Percentiles rank a stretch among this genome's conserved stretches.
These are phyloP conservation scores for Phytophthora cajani DNA, from an alignment of 352 stramenopile species.

Conservation along the genomic window DNA sequence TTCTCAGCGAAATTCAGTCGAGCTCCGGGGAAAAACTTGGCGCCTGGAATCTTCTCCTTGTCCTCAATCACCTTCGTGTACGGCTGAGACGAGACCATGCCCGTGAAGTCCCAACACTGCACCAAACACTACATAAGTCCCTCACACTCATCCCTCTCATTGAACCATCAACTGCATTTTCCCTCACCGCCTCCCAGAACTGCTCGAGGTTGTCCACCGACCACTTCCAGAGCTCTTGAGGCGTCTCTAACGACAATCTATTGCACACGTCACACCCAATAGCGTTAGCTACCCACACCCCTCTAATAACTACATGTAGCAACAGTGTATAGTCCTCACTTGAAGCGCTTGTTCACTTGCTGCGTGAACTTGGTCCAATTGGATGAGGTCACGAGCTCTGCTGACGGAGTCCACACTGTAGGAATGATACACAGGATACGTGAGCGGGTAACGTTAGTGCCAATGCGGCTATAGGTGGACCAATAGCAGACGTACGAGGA, in stretches of 20 bases:
- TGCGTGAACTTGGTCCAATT: conserved; percentile 77
- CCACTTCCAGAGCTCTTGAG: conserved; percentile 73
- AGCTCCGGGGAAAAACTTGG: conserved; percentile 77
- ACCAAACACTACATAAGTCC: background rate
- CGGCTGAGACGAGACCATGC: conserved; percentile 61
- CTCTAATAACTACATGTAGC: background rate
- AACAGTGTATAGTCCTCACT: conserved; percentile 33
- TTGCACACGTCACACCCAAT: background rate
- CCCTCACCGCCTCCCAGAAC: conserved; percentile 60
- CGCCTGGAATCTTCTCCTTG: conserved; percentile 67
- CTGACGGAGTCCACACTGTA: conserved; percentile 66
- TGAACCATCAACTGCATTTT: background rate
- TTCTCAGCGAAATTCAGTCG: conserved; percentile 83
- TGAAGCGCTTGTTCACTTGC: conserved; percentile 61
- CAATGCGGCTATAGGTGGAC: background rate
- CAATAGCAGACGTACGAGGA: conserved; percentile 2
- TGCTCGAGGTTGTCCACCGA: conserved; percentile 69
- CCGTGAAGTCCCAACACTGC: conserved; percentile 79
- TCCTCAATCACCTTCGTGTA: conserved; percentile 64
- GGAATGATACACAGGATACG: background rate
- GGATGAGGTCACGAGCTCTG: conserved; percentile 52
- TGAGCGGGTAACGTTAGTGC: background rate
- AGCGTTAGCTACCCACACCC: background rate
- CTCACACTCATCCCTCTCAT: conserved; percentile 5
- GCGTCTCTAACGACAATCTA: conserved; percentile 49